Base-by-base conservation (phyloP, 441 rosid species). In the Pelargonium citronellum region DNA sequence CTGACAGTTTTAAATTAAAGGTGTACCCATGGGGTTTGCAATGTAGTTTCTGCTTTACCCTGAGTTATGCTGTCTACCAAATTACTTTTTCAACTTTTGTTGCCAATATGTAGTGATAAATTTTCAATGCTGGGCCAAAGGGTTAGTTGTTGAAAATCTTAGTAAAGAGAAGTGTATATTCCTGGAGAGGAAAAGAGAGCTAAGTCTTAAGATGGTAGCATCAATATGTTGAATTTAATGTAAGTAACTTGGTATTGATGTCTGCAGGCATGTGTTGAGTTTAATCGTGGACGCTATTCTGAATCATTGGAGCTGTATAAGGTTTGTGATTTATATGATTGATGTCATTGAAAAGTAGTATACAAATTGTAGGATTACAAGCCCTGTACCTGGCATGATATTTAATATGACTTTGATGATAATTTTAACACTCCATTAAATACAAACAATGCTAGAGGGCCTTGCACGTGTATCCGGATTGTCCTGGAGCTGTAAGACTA, bases 401-500 rank as follows among this genome's bases (percentile, higher is more conserved):
- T 53, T 58, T 5, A 72, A 67, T 47, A 17, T 27, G 20, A 68
- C n/a, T 24, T 64, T 73, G 70, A 61, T 41, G 15, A 39, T 72
- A 39, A 49, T 71, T 20, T 73, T 81, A 43, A 63, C 60, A 62
- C 68, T 58, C 64, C 22, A 16, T 69, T 27, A 39, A 30, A 39
- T 72, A 74, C 78, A 74, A 66, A 68, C 74, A 71, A 77, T 73
- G 41, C 22, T 55, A 76, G 97, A 89, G 97, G 90, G 96, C 84
- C 73, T 81, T 95, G 91, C 91, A 79, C 83, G 90, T 84, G 51
- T 80, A 86, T 85, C 98, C 99, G 62, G 73, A 84, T 75, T 87
- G 98, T 81, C 98, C 99, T 76, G 98, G 91, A 71, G 89, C 96
- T 66, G 96, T 92, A 74, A 89, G 97, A 87, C 95, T 92, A 76